phyloP scores from a whole-genome alignment of 495 filamentous ascomycete genomes.

The Aspergillus bertholletiae region DNA sequence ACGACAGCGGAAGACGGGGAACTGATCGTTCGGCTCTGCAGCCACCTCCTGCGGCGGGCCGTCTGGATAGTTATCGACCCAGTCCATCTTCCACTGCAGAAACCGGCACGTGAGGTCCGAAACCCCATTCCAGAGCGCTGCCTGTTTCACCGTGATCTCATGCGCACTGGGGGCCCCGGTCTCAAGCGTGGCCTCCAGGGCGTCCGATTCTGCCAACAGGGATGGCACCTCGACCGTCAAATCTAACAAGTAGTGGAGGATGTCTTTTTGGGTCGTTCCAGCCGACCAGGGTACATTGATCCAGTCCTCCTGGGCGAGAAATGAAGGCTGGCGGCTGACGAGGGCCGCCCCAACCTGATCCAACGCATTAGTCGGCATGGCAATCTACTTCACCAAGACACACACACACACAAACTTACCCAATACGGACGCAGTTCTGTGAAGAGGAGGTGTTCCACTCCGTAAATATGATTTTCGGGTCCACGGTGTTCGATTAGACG shows the following conservation, averaged over 20 bases:
- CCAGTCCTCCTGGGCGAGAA: constrained; percentile 39
- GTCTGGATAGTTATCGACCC: constrained; percentile 32
- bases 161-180: constrained; percentile 25
- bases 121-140: constrained; percentile 35
- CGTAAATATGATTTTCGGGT: constrained; percentile 42
- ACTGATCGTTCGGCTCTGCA: constrained; percentile 21
- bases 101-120: constrained; percentile 31
- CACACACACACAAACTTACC: constrained; percentile 32
- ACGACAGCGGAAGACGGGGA: constrained; percentile 39
- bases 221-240: constrained; percentile 37
- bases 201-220: constrained; percentile 30
- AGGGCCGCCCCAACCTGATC: constrained; percentile 34
- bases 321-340: constrained; percentile 29
- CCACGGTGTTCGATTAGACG: constrained; percentile 44
- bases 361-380: background rate
- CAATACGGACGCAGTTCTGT: constrained; percentile 44
- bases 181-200: constrained; percentile 21
- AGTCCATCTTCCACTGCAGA: constrained; percentile 32
- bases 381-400: background rate
- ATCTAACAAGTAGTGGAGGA: constrained; percentile 40
- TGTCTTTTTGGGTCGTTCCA: constrained; percentile 38
- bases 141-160: constrained; percentile 36
- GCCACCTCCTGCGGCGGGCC: constrained; percentile 30
- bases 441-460: constrained; percentile 42
- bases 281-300: constrained; percentile 43